phyloP scores from a whole-genome alignment of 306 rosid species.

The Cicer cuneatum region DNA sequence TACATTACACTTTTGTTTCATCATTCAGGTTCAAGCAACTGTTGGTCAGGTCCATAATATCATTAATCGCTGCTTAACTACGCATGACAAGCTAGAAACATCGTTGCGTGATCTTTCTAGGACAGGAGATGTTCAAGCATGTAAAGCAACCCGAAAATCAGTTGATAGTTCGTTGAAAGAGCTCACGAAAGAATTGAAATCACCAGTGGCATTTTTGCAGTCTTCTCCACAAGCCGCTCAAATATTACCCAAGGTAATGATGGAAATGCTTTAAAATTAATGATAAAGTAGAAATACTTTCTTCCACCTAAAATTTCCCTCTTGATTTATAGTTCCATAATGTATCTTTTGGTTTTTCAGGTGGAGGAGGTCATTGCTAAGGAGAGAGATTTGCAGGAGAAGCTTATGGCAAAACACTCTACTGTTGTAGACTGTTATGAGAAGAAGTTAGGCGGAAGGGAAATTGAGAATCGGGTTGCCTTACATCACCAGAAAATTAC shows the following conservation, averaged over 20 bases:
- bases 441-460: slow-evolving; percentile 86
- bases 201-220: slow-evolving; percentile 66
- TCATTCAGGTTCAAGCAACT: slow-evolving; percentile 78
- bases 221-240: slow-evolving; percentile 83
- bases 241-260: slow-evolving; percentile 78
- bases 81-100: slow-evolving; percentile 84
- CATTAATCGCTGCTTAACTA: slow-evolving; percentile 66
- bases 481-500: slow-evolving; percentile 74
- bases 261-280: slow-evolving; percentile 3
- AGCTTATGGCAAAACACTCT: slow-evolving; percentile 74
- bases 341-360: slow-evolving; percentile 51
- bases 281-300: slow-evolving; percentile 3
- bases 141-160: slow-evolving; percentile 91
- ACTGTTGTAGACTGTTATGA: slow-evolving; percentile 88
- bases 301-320: slow-evolving; percentile 26
- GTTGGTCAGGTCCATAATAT: slow-evolving; percentile 64
- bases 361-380: slow-evolving; percentile 85
- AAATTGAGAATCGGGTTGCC: slow-evolving; percentile 88
- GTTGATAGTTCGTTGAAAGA: slow-evolving; percentile 84
- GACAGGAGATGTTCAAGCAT: slow-evolving; percentile 84
- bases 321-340: slow-evolving; percentile 25
- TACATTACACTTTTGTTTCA: slow-evolving; percentile 25
- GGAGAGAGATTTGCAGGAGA: slow-evolving; percentile 91
- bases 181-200: slow-evolving; percentile 85
- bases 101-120: slow-evolving; percentile 89